Percentiles rank a stretch among this genome's conserved stretches.
Conservation (phyloP, 257 asterid species). For the Eustoma russellianum region DNA sequence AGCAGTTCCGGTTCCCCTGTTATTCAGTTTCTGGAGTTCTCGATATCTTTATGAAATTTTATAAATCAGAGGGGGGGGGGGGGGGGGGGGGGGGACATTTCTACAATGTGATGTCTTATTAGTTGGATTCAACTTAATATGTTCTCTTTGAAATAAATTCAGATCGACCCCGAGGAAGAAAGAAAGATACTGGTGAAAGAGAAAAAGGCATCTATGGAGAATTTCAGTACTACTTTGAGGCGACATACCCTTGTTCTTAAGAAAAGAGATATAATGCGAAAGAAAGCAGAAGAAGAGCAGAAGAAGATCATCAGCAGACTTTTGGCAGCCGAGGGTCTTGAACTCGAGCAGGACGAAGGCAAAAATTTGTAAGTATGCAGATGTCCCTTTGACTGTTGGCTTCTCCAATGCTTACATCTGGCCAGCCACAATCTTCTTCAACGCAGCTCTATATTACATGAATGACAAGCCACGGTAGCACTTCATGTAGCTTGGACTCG, state of each 20-base stretch:
- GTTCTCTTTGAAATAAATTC: constrained; percentile 1
- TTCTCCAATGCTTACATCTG: no score
- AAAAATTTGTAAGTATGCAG: constrained; percentile 18
- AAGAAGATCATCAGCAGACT: constrained; percentile 53
- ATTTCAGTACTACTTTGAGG: constrained; percentile 60
- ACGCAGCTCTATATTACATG: no score
- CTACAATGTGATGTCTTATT: neutral
- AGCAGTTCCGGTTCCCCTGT: no score
- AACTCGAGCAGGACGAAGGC: constrained; percentile 66
- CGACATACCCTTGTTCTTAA: constrained; percentile 71
- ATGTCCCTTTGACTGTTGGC: no score
- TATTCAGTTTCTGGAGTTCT: no score
- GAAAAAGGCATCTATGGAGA: constrained; percentile 64
- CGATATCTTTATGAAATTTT: no score
- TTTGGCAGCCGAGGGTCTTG: constrained; percentile 94
- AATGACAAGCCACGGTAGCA: no score
- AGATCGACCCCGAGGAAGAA: constrained; percentile 91
- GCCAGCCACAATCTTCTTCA: no score
- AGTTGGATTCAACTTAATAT: neutral
- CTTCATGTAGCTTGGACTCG: no score
- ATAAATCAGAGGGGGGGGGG: no score
- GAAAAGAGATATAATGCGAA: constrained; percentile 71
- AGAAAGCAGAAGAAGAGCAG: constrained; percentile 76
- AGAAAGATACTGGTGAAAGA: constrained; percentile 77
- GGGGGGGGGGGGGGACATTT: no score